A percentile compares a stretch with the other conserved stretches of the same genome.
These are phyloP conservation scores for Cydonia oblonga DNA, from an alignment of 331 rosid genomes.

Conservation along the genomic window DNA sequence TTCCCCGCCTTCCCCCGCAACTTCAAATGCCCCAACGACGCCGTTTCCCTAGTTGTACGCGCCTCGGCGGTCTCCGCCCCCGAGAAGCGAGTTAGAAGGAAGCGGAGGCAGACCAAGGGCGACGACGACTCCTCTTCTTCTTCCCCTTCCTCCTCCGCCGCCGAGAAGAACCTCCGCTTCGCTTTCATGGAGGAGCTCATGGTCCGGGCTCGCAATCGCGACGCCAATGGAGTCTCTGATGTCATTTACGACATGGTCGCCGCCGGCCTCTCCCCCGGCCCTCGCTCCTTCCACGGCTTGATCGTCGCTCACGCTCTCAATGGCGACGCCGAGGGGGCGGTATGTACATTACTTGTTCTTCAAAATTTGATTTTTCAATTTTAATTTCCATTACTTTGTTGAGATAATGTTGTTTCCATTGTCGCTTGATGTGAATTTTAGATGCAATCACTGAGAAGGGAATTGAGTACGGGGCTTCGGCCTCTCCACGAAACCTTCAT, in stretches of 20 bases:
- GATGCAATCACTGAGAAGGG: conserved; percentile 83
- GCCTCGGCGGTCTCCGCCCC: conserved; percentile 38
- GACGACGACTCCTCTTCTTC: conserved; percentile 15
- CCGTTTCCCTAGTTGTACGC: conserved; percentile 15
- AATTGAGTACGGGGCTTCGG: conserved; percentile 73
- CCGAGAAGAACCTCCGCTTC: conserved; percentile 72
- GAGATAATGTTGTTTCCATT: neutral
- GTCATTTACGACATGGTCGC: conserved; percentile 92
- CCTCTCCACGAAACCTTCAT: conserved; percentile 87
- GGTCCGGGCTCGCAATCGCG: conserved; percentile 65
- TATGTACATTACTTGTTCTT: conserved; percentile 3
- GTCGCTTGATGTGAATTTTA: conserved; percentile 3
- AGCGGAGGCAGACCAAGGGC: conserved; percentile 43
- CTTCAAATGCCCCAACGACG: conserved; percentile 1
- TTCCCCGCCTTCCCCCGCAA: conserved; percentile 17
- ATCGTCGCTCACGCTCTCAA: conserved; percentile 63
- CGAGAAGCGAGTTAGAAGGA: conserved; percentile 51
- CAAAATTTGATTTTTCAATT: neutral
- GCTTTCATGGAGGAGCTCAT: conserved; percentile 95
- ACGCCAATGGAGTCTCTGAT: conserved; percentile 53
- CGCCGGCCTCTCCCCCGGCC: conserved; percentile 86
- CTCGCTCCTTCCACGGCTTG: conserved; percentile 87
- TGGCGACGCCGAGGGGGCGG: conserved; percentile 73
- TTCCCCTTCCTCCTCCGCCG: conserved; percentile 11
- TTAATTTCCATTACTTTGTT: neutral